Base-by-base conservation (phyloP, 2,329 filamentous ascomycete genomes). In the Hypoxylon sp. region DNA sequence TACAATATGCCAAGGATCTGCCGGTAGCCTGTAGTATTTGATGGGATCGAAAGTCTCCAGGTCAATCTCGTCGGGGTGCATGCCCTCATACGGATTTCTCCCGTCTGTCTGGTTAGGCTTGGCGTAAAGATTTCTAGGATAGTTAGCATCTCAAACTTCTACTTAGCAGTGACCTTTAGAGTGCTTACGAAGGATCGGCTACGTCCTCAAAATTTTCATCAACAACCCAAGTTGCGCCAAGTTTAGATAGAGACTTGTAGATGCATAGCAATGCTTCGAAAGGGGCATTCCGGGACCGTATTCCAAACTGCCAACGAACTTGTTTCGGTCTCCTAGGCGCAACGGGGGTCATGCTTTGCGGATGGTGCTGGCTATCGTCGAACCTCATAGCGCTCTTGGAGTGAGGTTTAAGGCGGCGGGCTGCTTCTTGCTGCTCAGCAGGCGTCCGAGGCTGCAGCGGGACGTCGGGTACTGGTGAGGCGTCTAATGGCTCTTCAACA, bases 251-350 rank as follows among this genome's bases (percentile, higher is more conserved):
- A 0, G 94, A 92, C 69, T 93, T 91, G 78, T 97, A 97, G 47
- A 99, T 94, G 65, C 93, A 97, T 17, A 96, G 77, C 71, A 99
- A 88, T 0, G 94, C 94, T 70, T 99, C 94, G 64, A 92, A 91
- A 0, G 94, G 94, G 47, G 91, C 89, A 66, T 97, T 99, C 37
- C 94, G 86, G 34, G 91, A 96, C 26, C 94, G 84, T 55, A 99
- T 99, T 48, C 94, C 94, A 68, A 99, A 99, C 69, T 99, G 94
- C 94, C 94, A 99, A 60, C 93, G 90, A 11, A 92, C 90, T 1
- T 89, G 89, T 66, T 90, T 91, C 4, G 79, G 74, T 70, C 90
- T 91, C 75, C 89, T 91, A 3, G 77, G 70, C 2, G 85, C 83
- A 36, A 86, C 80, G 0, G 83, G 83, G 2, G 84, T 87, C 75